phyloP scores from a whole-genome alignment of 352 stramenopile genomes.

The Pythium brachiatum region DNA sequence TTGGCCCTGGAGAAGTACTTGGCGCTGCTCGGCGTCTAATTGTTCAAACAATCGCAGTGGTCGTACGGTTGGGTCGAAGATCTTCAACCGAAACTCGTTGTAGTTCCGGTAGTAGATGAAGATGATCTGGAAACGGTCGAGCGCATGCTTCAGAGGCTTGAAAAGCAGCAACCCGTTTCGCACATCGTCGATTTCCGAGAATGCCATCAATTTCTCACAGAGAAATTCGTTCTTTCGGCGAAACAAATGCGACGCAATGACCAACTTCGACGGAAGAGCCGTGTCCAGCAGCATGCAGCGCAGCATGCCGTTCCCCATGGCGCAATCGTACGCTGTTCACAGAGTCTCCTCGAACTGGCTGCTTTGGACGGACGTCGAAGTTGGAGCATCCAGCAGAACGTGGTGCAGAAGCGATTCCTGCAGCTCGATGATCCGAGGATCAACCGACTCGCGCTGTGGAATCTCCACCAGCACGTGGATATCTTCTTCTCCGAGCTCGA shows the following conservation, averaged over 20 bases:
- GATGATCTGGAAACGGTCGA: slow-evolving; percentile 22
- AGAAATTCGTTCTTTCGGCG: slow-evolving; percentile 3
- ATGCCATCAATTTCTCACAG: background rate
- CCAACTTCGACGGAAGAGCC: slow-evolving; percentile 7
- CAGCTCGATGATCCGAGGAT: slow-evolving; percentile 1
- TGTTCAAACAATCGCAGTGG: slow-evolving; percentile 3
- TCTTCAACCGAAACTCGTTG: slow-evolving; percentile 18
- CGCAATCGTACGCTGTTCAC: slow-evolving; percentile 7
- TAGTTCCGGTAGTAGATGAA: slow-evolving; percentile 9
- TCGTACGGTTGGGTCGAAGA: slow-evolving; percentile 10
- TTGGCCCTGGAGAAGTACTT: slow-evolving; percentile 12
- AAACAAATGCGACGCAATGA: slow-evolving; percentile 5
- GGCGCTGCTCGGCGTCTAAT: slow-evolving; percentile 2
- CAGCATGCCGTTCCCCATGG: slow-evolving; percentile 1
- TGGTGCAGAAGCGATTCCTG: slow-evolving; percentile 9
- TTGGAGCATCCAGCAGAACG: slow-evolving; percentile 5
- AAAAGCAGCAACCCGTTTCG: slow-evolving; percentile 24
- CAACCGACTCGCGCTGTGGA: slow-evolving; percentile 6
- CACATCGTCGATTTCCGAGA: slow-evolving; percentile 18
- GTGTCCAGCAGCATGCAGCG: slow-evolving; percentile 16
- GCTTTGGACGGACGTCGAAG: slow-evolving; percentile 3
- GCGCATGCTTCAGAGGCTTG: slow-evolving; percentile 21
- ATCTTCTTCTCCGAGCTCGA: slow-evolving; percentile 21
- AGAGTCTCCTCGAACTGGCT: slow-evolving; percentile 3
- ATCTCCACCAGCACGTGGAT: slow-evolving; percentile 28